Evolutionary conservation across 1,284 basidiomycete species (phyloP).

Genomic region (Rhodotorula sp.): DNA sequence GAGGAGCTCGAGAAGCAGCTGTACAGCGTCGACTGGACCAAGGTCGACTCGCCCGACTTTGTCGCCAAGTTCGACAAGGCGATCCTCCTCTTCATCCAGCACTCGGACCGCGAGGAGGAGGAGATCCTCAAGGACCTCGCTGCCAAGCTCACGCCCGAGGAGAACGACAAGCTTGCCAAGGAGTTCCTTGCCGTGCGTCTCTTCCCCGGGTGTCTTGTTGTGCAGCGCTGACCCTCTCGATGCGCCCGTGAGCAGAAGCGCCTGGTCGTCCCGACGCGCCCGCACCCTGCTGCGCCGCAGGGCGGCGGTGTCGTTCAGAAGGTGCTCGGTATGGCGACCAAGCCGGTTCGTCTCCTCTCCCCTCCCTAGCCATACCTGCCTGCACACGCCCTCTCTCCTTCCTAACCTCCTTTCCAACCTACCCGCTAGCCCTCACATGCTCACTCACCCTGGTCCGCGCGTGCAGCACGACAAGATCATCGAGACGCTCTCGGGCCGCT

Average conservation of each 20-base stretch:
- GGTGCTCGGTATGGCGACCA: conserved; percentile 34
- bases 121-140: conserved; percentile 32
- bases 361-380: too few species aligned
- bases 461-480: conserved; percentile 32
- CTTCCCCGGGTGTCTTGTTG: fast-evolving
- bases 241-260: conserved; percentile 10
- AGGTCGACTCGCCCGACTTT: conserved; percentile 30
- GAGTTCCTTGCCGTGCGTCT: conserved; percentile 41
- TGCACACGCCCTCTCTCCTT: too few species aligned
- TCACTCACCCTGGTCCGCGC: too few species aligned
- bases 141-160: conserved; percentile 35
- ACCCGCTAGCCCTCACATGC: too few species aligned
- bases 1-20: conserved; percentile 44
- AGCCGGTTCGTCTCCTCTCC: background rate
- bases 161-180: conserved; percentile 37
- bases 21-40: conserved; percentile 37
- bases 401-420: too few species aligned
- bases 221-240: too few species aligned
- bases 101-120: conserved; percentile 42
- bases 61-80: conserved; percentile 38
- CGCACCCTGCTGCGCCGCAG: conserved; percentile 47
- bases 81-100: conserved; percentile 42
- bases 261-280: conserved; percentile 42
- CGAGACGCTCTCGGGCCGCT: conserved; percentile 17
- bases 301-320: conserved; percentile 44